Evolutionary conservation across 306 rosid genomes (phyloP).

Genomic region (Prunus dulcis): DNA sequence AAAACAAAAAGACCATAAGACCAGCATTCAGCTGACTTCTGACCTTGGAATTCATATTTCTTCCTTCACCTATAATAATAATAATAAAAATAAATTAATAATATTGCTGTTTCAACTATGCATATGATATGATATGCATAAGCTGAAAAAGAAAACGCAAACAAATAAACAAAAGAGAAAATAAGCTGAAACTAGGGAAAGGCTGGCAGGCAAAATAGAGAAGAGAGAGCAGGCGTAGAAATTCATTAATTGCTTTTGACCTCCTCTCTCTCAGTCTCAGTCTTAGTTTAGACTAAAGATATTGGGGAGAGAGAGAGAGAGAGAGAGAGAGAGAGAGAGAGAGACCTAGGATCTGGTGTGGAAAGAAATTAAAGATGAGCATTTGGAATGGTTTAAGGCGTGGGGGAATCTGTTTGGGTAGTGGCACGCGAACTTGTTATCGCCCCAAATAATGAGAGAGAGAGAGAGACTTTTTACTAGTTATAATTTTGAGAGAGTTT

Average conservation of each 20-base stretch:
- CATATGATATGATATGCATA: neutral
- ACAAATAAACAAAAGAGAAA: no score
- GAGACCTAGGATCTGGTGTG: conserved; percentile 81
- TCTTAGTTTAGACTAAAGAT: neutral
- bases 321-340: neutral
- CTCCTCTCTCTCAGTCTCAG: neutral
- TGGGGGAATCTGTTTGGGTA: conserved; percentile 70
- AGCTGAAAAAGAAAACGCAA: no score
- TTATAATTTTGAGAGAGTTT: neutral
- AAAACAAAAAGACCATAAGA: conserved; percentile 24
- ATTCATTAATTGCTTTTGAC: conserved; percentile 1
- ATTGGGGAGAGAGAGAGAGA: no score
- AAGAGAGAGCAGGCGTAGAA: neutral
- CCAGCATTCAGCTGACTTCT: conserved; percentile 24
- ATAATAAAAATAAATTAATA: conserved; percentile 7
- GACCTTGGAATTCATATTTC: conserved; percentile 28
- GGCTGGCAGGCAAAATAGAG: neutral
- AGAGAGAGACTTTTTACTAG: neutral
- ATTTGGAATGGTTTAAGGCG: conserved; percentile 72
- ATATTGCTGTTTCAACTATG: neutral
- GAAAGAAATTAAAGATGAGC: conserved; percentile 26
- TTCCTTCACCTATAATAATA: neutral
- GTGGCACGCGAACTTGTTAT: conserved; percentile 82
- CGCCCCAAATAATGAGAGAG: conserved; percentile 76
- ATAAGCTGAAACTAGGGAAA: no score